These are phyloP conservation scores for Trichoderma sp. DNA, from an alignment of 2,329 filamentous ascomycete genomes.

Conservation along the genomic window DNA sequence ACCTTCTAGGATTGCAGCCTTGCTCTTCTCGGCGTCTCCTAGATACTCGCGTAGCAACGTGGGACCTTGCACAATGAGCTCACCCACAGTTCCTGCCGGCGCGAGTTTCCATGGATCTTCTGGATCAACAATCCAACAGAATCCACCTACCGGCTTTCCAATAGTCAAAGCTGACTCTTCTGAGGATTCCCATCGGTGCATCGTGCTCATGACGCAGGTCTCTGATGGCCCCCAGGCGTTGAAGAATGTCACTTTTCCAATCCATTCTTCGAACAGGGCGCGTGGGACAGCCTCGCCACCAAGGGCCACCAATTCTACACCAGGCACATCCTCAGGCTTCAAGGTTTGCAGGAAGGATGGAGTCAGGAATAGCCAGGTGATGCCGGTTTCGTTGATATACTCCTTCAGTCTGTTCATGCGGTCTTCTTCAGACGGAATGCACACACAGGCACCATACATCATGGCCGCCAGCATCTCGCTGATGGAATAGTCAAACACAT, in stretches of 20 bases:
- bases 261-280: slow-evolving; percentile 25
- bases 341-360: slow-evolving; percentile 27
- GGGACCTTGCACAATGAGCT: not conserved
- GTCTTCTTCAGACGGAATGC: not conserved
- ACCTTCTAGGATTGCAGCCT: not conserved
- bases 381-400: not conserved
- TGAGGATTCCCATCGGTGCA: not conserved
- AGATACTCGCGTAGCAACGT: slow-evolving; percentile 2
- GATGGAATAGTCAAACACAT: not conserved
- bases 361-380: slow-evolving; percentile 22
- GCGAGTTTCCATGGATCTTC: slow-evolving; percentile 11
- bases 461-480: not conserved
- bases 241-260: not conserved
- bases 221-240: slow-evolving; percentile 30
- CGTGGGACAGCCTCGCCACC: slow-evolving; percentile 10
- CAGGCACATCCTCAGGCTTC: slow-evolving; percentile 1
- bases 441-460: not conserved
- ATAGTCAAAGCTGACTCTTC: slow-evolving; percentile 16
- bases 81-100: not conserved
- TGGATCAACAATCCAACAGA: slow-evolving; percentile 31
- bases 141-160: slow-evolving; percentile 18
- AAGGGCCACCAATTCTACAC: not conserved
- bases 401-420: not conserved
- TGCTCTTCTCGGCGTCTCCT: not conserved
- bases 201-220: not conserved